Conservation (phyloP, 345 rosid genomes). For the Nephelium lappaceum region DNA sequence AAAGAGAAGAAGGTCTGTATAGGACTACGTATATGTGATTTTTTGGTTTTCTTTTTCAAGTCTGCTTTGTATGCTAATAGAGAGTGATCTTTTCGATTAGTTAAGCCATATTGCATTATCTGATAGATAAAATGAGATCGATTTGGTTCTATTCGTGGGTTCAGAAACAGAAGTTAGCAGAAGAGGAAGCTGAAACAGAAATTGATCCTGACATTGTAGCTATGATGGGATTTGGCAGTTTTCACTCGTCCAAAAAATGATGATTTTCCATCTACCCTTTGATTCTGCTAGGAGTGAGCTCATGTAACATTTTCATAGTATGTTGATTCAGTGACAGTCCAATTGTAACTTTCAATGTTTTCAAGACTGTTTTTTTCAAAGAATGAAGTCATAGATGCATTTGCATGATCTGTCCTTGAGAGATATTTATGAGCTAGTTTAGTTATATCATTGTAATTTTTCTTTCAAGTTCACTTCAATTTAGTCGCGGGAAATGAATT, state of each 20-base stretch:
- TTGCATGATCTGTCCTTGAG: neutral
- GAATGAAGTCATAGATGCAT: neutral
- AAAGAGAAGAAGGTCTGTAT: conserved; percentile 88
- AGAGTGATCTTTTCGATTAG: neutral
- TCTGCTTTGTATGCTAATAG: neutral
- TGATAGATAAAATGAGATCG: neutral
- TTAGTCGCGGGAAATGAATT: neutral
- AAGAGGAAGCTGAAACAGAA: conserved; percentile 70
- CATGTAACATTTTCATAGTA: neutral
- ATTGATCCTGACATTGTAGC: conserved; percentile 93
- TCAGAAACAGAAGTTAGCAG: conserved; percentile 79
- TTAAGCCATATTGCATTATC: neutral
- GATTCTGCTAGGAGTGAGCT: neutral
- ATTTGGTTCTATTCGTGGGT: conserved; percentile 4
- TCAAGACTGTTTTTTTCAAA: neutral
- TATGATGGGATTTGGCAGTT: conserved; percentile 97
- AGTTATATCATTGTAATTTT: neutral
- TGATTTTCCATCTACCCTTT: neutral
- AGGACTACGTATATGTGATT: neutral
- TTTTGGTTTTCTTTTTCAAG: neutral
- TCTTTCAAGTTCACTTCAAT: neutral
- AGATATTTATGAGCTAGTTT: neutral
- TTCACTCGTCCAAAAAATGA: conserved; percentile 81
- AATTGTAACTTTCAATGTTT: neutral
- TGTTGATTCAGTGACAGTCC: neutral